Base-by-base conservation (phyloP, 169 alveolate genomes). In the Babesia ovata region DNA sequence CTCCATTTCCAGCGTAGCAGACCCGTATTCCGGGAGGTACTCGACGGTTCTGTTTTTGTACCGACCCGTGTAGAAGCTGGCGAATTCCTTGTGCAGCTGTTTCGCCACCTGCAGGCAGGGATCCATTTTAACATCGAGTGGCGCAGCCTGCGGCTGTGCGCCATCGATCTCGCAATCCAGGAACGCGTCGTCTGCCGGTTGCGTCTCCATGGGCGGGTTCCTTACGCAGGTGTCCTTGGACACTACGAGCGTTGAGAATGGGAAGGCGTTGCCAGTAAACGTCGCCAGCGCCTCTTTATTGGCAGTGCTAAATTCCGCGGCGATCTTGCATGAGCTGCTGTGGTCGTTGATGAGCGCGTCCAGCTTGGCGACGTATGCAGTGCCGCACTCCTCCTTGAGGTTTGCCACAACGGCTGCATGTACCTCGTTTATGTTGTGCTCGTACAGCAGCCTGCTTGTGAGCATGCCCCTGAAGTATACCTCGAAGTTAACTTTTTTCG, bases 351-450 rank as follows among this genome's bases (percentile, higher is more conserved):
- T 24, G 50, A 71, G 24, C 17, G 59, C 87, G 6, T 48, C 71
- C 48, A 79, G 36, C 78, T 79, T 79, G 42, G 81, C 21, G 21
- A 62, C 66, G 57, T 79, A 79, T 24, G 65, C 17, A 12, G 62
- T 61, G 33, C 87, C 87, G 54, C 87, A 79, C 22, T 79, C 87
- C 52, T 70, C 74, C 58, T 62, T 60, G n/a, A 79, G 66, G 17
- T 52, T 57, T 1, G 52, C 29, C 8, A 79, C 70, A 4, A 60
- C 36, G 39, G 29, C 33, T 16, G n/a, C 29, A 33, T 79, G 87
- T n/a, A 12, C 52, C 19, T 67, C 50, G 29, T n/a, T 61, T 14
- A 79, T 28, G 17, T 70, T 21, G 21, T 79, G 77, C n/a, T 56
- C 49, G 56, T 79, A 79, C 70, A 69, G 48, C 45, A 79, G 52